A percentile compares a stretch with the other conserved stretches of the same genome.
Evolutionary conservation across 176 grass and related monocot species (phyloP).

Genomic region (Elymus sibiricus): DNA sequence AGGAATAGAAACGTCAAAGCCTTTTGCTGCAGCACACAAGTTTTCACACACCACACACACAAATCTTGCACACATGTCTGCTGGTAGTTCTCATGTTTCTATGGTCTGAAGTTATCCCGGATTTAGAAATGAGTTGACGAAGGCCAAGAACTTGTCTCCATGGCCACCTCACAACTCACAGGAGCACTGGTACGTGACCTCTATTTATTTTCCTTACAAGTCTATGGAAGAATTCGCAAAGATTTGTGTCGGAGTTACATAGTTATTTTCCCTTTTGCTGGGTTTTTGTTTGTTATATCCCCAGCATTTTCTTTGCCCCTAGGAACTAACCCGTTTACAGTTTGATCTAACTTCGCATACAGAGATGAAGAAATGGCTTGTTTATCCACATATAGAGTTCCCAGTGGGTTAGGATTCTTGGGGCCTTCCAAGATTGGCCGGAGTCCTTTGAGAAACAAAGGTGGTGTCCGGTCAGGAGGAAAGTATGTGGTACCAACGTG

Average conservation of each 20-base stretch:
- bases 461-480: not conserved
- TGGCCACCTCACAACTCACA: not conserved
- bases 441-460: conserved; percentile 18
- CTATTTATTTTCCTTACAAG: conserved; percentile 15
- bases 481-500: conserved; percentile 32
- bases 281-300: not conserved
- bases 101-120: not conserved
- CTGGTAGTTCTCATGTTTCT: conserved; percentile 36
- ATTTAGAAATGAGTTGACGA: not conserved
- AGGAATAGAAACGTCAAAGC: not conserved
- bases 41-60: not conserved
- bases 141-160: conserved; percentile 7
- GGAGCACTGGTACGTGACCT: not conserved
- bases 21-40: not conserved
- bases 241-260: not conserved
- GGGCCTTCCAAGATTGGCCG: conserved; percentile 36
- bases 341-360: conserved; percentile 27
- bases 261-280: not conserved
- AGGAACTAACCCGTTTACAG: not conserved
- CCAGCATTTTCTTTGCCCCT: conserved; percentile 8
- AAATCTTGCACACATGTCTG: conserved; percentile 24
- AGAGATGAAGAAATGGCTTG: conserved; percentile 42
- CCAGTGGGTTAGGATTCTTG: conserved; percentile 33
- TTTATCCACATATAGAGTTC: conserved; percentile 30
- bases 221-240: conserved; percentile 5